Conservation (phyloP, 495 filamentous ascomycete genomes). For the Xylaria grammica region DNA sequence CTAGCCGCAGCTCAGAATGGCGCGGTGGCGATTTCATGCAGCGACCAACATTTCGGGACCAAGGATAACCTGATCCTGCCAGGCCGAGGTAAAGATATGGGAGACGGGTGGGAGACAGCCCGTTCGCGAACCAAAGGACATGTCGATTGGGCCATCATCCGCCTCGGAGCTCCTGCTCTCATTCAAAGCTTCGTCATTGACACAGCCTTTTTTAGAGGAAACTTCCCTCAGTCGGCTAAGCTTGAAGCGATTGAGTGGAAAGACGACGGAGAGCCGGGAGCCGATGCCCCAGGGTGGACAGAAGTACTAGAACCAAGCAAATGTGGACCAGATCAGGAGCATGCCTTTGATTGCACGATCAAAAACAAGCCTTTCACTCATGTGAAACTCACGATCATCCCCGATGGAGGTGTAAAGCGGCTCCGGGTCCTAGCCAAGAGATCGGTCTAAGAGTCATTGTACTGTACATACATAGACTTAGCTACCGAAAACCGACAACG, state of each 20-base stretch:
- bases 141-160: conserved; percentile 84
- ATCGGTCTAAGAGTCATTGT: conserved; percentile 36
- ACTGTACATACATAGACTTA: no score
- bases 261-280: conserved; percentile 57
- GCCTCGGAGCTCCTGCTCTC: conserved; percentile 72
- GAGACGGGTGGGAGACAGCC: conserved; percentile 93
- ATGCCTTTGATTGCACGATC: conserved; percentile 65
- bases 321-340: conserved; percentile 81
- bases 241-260: conserved; percentile 68
- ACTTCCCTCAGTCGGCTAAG: conserved; percentile 80
- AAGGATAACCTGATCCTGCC: conserved; percentile 84
- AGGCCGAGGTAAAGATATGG: conserved; percentile 88
- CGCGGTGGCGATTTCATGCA: conserved; percentile 74
- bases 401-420: conserved; percentile 90
- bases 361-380: conserved; percentile 69
- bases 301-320: conserved; percentile 69
- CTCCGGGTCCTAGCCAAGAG: conserved; percentile 80
- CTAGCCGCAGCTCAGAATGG: conserved; percentile 83
- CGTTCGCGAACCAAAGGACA: conserved; percentile 77
- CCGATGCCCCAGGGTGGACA: conserved; percentile 71
- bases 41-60: conserved; percentile 85
- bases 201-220: conserved; percentile 88
- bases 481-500: no score
- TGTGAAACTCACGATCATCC: conserved; percentile 88
- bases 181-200: conserved; percentile 79